Conservation (phyloP, 768 basidiomycete genomes). For the Podaxis mareebaensis region DNA sequence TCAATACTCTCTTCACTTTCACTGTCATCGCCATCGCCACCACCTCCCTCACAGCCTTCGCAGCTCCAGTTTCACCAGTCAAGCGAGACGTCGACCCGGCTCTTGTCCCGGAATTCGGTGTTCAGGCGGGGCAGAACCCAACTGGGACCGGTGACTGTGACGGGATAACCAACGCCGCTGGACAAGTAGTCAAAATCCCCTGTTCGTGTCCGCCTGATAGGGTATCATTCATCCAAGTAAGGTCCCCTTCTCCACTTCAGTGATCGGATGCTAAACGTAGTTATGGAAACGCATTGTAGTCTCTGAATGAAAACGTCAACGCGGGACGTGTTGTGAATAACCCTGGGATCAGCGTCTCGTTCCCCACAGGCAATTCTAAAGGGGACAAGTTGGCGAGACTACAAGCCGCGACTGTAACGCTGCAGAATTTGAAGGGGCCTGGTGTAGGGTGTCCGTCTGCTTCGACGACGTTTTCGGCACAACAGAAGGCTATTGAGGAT, state of each 20-base stretch:
- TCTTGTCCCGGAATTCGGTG: conserved; percentile 64
- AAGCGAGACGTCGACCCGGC: conserved; percentile 41
- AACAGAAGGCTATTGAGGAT: conserved; percentile 37
- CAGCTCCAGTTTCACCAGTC: conserved; percentile 28
- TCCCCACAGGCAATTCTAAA: conserved; percentile 61
- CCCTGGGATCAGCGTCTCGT: conserved; percentile 55
- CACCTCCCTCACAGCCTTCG: conserved; percentile 28
- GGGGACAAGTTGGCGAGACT: conserved; percentile 56
- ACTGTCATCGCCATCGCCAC: conserved; percentile 31
- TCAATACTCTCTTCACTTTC: conserved; percentile 18
- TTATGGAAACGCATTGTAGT: conserved; percentile 21
- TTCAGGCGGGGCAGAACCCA: conserved; percentile 56
- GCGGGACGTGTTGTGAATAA: conserved; percentile 70
- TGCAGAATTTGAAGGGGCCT: conserved; percentile 73
- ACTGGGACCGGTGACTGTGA: conserved; percentile 63
- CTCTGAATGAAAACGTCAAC: conserved; percentile 54
- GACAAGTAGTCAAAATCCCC: conserved; percentile 59
- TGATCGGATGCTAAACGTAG: background rate
- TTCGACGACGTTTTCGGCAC: conserved; percentile 59
- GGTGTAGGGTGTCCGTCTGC: conserved; percentile 70
- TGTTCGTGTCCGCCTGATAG: conserved; percentile 65
- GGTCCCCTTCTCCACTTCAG: conserved; percentile 5
- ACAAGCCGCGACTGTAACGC: conserved; percentile 57
- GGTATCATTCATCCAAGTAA: conserved; percentile 50
- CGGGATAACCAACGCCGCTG: conserved; percentile 58